Conservation (phyloP, 2,329 filamentous ascomycete species). For the Cladosporium austrohemisphaericum region DNA sequence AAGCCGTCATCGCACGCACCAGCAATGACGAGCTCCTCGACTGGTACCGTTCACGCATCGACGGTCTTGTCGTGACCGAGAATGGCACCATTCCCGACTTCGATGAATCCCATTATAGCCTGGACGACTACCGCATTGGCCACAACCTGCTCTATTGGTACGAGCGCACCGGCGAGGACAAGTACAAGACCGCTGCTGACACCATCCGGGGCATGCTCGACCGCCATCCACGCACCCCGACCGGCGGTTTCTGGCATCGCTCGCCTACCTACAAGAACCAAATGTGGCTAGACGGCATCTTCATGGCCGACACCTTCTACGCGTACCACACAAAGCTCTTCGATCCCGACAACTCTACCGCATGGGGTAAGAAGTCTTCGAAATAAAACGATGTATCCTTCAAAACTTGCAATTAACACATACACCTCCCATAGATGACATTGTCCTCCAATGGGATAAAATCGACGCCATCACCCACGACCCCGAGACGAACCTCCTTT, state of each 20-base stretch:
- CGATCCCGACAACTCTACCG: conserved; percentile 15
- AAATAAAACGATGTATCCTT: no score
- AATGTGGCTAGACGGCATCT: conserved; percentile 43
- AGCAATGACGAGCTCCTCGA: conserved; percentile 19
- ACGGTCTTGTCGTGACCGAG: conserved; percentile 44
- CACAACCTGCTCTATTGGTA: conserved; percentile 28
- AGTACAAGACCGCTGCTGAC: conserved; percentile 22
- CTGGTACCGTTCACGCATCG: conserved; percentile 22
- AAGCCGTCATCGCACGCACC: conserved; percentile 19
- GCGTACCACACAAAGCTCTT: conserved; percentile 23
- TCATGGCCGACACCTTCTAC: conserved; percentile 44
- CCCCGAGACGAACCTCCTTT: conserved; percentile 40
- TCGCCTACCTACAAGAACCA: conserved; percentile 40
- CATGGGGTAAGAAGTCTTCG: conserved; percentile 5
- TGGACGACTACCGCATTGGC: conserved; percentile 33
- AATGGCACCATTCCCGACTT: conserved; percentile 49
- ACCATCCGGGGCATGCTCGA: conserved; percentile 26
- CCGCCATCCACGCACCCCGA: conserved; percentile 27
- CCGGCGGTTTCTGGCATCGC: conserved; percentile 33
- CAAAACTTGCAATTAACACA: neutral
- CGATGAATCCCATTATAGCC: conserved; percentile 45
- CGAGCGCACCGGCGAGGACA: conserved; percentile 21
- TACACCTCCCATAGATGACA: conserved; percentile 9
- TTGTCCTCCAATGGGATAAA: conserved; percentile 42
- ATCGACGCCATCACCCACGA: conserved; percentile 39